Base-by-base conservation (phyloP, 1,284 basidiomycete genomes). In the Ganoderma meredithae region DNA sequence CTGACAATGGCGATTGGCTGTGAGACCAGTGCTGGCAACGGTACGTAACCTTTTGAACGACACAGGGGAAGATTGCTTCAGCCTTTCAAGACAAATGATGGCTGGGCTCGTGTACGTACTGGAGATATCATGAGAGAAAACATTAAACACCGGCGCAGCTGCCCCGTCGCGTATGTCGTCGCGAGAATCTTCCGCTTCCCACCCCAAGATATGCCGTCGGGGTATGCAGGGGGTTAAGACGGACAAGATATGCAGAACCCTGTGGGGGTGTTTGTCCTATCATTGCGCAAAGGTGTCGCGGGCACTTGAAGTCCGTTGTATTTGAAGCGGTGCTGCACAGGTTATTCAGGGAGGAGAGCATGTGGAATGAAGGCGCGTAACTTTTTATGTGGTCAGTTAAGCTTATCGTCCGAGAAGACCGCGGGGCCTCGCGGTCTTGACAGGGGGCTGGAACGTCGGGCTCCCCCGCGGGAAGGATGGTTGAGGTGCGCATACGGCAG, bases 371-470 rank as follows among this genome's bases (percentile, higher is more conserved):
- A 39, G 39, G 33, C 55, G 55, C 33, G 33, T 58, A 58, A 33
- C 6, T 31, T 31, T 55, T 55, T 15, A 22, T 49, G 47, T 2
- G 33, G 55, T 58, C 55, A 58, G 19, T 36, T 58, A 58, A 58
- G 55, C 19, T 58, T 58, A 22, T 58, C 7, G 55, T n/a, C 55
- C 55, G 55, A 58, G 55, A 58, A 58, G 55, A 39, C 55, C 55
- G 55, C 33, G 27, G n/a, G 31, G 33, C 5, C 33, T 58, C 19
- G 33, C 9, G 55, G 31, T 27, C 27, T 31, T 55, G 47, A 22
- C 27, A 15, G 27, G 52, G 25, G 52, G 22, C 52, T 27, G 52
- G 52, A 55, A 15, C 17, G 60, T 17, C 25, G 40, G 39, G 40
- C 40, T 25, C 40, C 17, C 41, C 60, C 22, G 60, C 10, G 25